Base-by-base conservation (phyloP, 164 flowering plant species). In the Dillenia turbinata region DNA sequence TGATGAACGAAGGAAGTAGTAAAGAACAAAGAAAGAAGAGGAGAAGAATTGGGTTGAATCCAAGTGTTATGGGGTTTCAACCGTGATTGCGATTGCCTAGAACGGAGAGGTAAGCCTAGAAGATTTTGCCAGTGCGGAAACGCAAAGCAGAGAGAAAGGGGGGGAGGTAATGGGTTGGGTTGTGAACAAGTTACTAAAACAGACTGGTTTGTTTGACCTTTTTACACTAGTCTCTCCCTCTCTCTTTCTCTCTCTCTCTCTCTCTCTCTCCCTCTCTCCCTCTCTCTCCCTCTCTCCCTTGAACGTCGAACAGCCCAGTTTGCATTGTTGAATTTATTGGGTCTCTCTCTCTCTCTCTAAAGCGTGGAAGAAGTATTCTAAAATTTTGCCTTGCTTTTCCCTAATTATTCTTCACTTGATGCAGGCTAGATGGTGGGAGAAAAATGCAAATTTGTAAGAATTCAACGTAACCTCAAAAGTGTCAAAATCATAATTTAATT, bases 301-400 rank as follows among this genome's bases (percentile, higher is more conserved):
- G 56, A 69, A 78, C 81, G 84, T 78, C 79, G 75, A 75, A 73
- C 74, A 49, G 64, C 63, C 68, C 64, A 47, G 15, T 67, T 66
- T 65, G 40, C 40, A 33, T 33, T 33, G 40, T 33, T 33, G 40
- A 33, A 33, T 33, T 33, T 33, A 33, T 5, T 33, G 7, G 5
- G 7, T 33, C 40, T 54, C 62, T 66, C 60, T 57, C 63, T 56
- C 26, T 47, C 17, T 48, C 33, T 55, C 56, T 60, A 56, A 52
- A 59, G 61, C 49, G 17, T 45, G 58, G 57, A 56, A 61, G 56
- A 54, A 52, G 57, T 46, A 10, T 60, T 48, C 56, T 44, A 19
- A 62, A 61, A 56, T 22, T 46, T 56, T 61, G n/a, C 22, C 45
- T 62, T 15, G 33, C 11, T 16, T 26, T 57, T 59, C 14, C 9